Conservation (phyloP, 179 eudicot species). For the Beta corolliflora region DNA sequence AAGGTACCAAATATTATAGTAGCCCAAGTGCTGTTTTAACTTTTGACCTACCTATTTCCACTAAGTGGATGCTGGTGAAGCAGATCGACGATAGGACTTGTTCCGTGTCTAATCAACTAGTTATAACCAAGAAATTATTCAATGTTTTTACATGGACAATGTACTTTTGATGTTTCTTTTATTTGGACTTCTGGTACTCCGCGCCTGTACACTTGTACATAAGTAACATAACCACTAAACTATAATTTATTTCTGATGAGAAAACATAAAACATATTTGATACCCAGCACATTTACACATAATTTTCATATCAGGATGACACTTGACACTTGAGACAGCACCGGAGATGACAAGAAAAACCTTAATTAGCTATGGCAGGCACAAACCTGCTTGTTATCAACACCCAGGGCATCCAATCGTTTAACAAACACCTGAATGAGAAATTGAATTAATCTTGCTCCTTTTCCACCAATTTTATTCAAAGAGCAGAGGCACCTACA, state of each 20-base stretch:
- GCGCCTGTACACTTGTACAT: not conserved
- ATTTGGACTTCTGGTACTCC: not conserved
- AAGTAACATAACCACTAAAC: not conserved
- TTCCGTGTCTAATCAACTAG: not conserved
- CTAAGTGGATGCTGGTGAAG: not conserved
- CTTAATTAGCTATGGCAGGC: not conserved
- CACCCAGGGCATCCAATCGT: conserved; percentile 72
- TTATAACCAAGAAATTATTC: not conserved
- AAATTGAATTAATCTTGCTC: conserved; percentile 63
- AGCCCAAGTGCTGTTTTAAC: not conserved
- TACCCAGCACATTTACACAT: not conserved
- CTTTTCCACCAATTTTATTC: conserved; percentile 78
- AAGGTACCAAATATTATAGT: not conserved
- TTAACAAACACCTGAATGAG: conserved; percentile 79
- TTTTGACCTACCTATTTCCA: not conserved
- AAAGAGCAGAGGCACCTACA: conserved; percentile 85
- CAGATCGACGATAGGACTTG: not conserved
- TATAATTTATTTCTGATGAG: not conserved
- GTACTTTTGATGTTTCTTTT: not conserved
- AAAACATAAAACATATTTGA: not conserved
- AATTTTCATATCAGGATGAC: too few relatives aligned
- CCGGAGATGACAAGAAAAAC: not conserved
- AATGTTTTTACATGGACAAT: not conserved
- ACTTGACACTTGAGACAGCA: not conserved
- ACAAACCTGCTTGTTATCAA: conserved; percentile 75